A percentile compares a stretch with the other conserved stretches of the same genome.
phyloP scores from a whole-genome alignment of 2,329 filamentous ascomycete genomes.

The Fusarium chuoi region DNA sequence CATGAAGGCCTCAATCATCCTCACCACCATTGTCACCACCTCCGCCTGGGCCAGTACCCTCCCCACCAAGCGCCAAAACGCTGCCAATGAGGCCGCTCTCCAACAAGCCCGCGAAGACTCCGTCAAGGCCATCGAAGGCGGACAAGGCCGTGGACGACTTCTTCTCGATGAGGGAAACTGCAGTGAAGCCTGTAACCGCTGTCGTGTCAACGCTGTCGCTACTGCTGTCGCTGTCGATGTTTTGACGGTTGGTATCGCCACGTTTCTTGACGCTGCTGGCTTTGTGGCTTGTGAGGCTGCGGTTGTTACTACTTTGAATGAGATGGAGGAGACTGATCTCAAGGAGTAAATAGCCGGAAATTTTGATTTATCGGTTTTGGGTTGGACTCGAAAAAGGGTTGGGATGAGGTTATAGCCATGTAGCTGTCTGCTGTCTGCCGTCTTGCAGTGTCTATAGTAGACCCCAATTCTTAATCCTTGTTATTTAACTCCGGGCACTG shows the following conservation, averaged over 20 bases:
- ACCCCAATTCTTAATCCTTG: too few relatives aligned
- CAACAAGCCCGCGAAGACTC: not conserved
- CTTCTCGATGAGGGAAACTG: not conserved
- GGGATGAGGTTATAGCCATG: fast-evolving
- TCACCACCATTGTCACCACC: not conserved
- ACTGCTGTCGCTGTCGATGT: not conserved
- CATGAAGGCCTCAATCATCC: not conserved
- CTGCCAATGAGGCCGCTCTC: not conserved
- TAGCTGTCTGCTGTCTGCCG: too few relatives aligned
- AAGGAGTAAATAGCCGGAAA: fast-evolving
- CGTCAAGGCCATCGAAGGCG: not conserved
- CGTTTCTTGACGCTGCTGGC: not conserved
- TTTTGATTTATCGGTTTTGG: fast-evolving
- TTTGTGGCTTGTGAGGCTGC: not conserved
- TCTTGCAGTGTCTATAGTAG: not conserved
- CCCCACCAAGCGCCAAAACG: not conserved
- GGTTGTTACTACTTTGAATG: not conserved
- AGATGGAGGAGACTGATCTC: not conserved
- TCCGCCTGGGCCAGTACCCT: not conserved
- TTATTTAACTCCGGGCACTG: too few relatives aligned
- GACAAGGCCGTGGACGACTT: not conserved
- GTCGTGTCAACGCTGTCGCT: fast-evolving
- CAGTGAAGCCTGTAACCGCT: not conserved
- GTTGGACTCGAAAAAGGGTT: fast-evolving
- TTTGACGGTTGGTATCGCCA: not conserved